phyloP scores from a whole-genome alignment of 345 rosid species.

The Salix dunnii region DNA sequence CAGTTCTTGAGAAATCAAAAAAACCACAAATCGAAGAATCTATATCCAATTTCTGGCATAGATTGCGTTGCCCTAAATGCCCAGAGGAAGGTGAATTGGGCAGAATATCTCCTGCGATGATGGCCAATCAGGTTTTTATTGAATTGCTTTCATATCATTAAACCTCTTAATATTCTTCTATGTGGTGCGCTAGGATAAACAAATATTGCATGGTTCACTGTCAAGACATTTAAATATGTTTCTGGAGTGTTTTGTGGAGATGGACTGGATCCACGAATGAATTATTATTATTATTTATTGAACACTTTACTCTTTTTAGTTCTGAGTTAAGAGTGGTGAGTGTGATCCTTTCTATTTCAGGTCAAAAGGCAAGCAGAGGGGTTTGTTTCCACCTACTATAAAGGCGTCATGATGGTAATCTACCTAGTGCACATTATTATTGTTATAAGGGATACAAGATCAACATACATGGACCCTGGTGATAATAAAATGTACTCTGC shows the following conservation, averaged over 20 bases:
- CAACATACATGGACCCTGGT: too few species aligned
- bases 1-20: conserved; percentile 32
- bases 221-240: background rate
- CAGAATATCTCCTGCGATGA: conserved; percentile 66
- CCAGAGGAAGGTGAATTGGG: conserved; percentile 60
- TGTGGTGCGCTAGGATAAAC: background rate
- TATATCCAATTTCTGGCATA: conserved; percentile 58
- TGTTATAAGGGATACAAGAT: too few species aligned
- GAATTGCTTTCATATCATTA: too few species aligned
- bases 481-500: too few species aligned
- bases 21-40: conserved; percentile 44
- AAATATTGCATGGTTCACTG: background rate
- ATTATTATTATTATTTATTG: background rate
- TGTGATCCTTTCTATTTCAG: conserved; percentile 37
- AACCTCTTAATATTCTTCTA: too few species aligned
- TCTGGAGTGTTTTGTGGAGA: background rate
- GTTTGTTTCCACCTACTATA: conserved; percentile 71
- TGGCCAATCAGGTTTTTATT: conserved; percentile 74
- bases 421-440: background rate
- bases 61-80: conserved; percentile 67
- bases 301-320: background rate
- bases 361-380: conserved; percentile 78
- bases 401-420: conserved; percentile 88
- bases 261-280: background rate
- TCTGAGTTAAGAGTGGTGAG: background rate